A percentile compares a stretch with the other conserved stretches of the same genome.
These are phyloP conservation scores for Chlorella sp. DNA, from an alignment of 139 green algal genomes.

Conservation along the genomic window DNA sequence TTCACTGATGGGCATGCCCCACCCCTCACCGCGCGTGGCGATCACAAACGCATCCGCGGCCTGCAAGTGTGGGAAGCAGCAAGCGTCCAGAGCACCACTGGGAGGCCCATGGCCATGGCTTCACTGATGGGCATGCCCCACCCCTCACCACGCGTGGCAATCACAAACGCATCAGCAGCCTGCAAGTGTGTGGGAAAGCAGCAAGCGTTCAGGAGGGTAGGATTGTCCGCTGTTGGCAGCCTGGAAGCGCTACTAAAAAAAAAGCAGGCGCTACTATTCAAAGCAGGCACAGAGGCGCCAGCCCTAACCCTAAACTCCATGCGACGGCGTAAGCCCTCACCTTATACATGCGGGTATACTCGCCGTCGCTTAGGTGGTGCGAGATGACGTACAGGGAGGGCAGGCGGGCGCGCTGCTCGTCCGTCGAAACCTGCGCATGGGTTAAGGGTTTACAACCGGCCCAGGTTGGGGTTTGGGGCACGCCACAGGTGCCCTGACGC, in stretches of 20 bases:
- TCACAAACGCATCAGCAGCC: too few relatives aligned
- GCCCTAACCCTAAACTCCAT: background rate
- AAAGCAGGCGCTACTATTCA: background rate
- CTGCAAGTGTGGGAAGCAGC: background rate
- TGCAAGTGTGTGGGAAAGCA: too few relatives aligned
- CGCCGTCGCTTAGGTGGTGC: background rate
- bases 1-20: slow-evolving; percentile 66
- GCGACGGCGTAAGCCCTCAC: too few relatives aligned
- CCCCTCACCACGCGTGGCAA: background rate
- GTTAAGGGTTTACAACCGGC: too few relatives aligned
- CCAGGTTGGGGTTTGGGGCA: too few relatives aligned
- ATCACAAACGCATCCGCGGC: slow-evolving; percentile 74
- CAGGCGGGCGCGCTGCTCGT: background rate
- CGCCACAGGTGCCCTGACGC: too few relatives aligned
- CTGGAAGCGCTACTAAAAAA: background rate
- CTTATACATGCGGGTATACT: slow-evolving; percentile 16
- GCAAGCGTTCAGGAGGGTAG: too few relatives aligned
- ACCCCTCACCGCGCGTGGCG: slow-evolving; percentile 64
- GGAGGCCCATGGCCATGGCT: slow-evolving; percentile 66
- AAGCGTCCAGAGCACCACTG: slow-evolving; percentile 52
- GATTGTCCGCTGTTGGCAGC: too few relatives aligned
- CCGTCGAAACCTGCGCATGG: too few relatives aligned
- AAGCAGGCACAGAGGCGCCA: background rate
- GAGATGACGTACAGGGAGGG: slow-evolving; percentile 13
- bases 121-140: too few relatives aligned